Base-by-base conservation (phyloP, 2,329 filamentous ascomycete species). In the Graphium sp. region DNA sequence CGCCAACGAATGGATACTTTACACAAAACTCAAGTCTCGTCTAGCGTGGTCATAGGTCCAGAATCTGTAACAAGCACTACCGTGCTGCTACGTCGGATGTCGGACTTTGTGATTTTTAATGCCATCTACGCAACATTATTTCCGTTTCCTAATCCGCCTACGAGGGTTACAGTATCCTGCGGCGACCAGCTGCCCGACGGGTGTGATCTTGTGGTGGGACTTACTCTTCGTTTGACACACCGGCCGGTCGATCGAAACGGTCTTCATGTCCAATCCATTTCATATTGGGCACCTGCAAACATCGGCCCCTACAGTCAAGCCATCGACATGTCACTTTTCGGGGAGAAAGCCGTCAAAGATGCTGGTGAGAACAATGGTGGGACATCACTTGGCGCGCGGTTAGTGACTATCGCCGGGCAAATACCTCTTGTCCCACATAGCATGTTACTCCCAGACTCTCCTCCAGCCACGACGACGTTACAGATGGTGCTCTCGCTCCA, bases 281-380 rank as follows among this genome's bases (percentile, higher is more conserved):
- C 83, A 8, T 95, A 95, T 59, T 98, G 89, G 89, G 89, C 89
- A 0, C 89, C 89, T 0, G 87, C 89, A 13, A 95, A 95, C 44
- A 95, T 98, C 30, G 89, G 89, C 0, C 89, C 89, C 0, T 95
- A 95, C 50, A 94, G 85, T 32, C 89, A 98, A 54, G 83, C 84
- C 4, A 72, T 89, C 28, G 60, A 66, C 3, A n/a, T n/a, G n/a
- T n/a, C n/a, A n/a, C n/a, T n/a, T n/a, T n/a, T n/a, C n/a, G n/a
- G n/a, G n/a, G n/a, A n/a, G n/a, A n/a, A n/a, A n/a, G n/a, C n/a
- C n/a, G 53, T 70, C 8, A n/a, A n/a, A n/a, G n/a, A n/a, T n/a
- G n/a, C n/a, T n/a, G n/a, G n/a, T n/a, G n/a, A n/a, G n/a, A n/a
- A n/a, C n/a, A n/a, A n/a, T n/a, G n/a, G n/a, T n/a, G n/a, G n/a